Conservation (phyloP, 2,329 filamentous ascomycete genomes). For the Sporothrix mexicana region DNA sequence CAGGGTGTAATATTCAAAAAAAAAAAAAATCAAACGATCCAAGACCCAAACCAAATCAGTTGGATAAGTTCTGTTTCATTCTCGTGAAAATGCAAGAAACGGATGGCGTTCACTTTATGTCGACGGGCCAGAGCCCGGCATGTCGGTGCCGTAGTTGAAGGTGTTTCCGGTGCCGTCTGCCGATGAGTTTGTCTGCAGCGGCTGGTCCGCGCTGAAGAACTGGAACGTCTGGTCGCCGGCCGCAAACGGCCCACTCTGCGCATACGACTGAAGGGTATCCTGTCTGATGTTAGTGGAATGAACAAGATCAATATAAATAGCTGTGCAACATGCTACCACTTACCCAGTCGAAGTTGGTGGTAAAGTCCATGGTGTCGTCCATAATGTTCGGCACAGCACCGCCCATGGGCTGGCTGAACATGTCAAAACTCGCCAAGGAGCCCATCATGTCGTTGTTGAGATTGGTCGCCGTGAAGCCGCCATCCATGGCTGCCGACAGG, state of each 20-base stretch:
- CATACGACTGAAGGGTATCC: slow-evolving; percentile 63
- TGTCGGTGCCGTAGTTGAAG: slow-evolving; percentile 23
- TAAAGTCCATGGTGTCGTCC: slow-evolving; percentile 51
- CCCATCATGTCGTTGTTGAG: slow-evolving; percentile 45
- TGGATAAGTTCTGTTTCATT: not conserved
- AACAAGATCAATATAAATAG: not conserved
- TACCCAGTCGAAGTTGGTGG: slow-evolving; percentile 65
- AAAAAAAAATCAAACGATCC: not conserved
- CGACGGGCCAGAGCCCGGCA: slow-evolving; percentile 22
- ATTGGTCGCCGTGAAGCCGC: slow-evolving; percentile 44
- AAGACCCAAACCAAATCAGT: not conserved
- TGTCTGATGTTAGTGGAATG: slow-evolving; percentile 40
- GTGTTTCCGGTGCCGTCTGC: not conserved
- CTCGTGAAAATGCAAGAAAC: too few species aligned
- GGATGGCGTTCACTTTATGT: not conserved
- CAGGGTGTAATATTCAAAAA: not conserved
- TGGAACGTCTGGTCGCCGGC: slow-evolving; percentile 57
- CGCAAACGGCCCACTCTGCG: slow-evolving; percentile 61
- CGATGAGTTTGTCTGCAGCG: not conserved
- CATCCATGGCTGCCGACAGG: slow-evolving; percentile 29
- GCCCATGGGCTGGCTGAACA: slow-evolving; percentile 54
- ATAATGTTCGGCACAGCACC: slow-evolving; percentile 25
- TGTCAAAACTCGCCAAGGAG: slow-evolving; percentile 45
- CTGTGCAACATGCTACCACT: slow-evolving; percentile 39
- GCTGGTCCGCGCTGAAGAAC: slow-evolving; percentile 48